phyloP scores from a whole-genome alignment of 768 basidiomycete genomes.

The Tricholoma furcatifolium region DNA sequence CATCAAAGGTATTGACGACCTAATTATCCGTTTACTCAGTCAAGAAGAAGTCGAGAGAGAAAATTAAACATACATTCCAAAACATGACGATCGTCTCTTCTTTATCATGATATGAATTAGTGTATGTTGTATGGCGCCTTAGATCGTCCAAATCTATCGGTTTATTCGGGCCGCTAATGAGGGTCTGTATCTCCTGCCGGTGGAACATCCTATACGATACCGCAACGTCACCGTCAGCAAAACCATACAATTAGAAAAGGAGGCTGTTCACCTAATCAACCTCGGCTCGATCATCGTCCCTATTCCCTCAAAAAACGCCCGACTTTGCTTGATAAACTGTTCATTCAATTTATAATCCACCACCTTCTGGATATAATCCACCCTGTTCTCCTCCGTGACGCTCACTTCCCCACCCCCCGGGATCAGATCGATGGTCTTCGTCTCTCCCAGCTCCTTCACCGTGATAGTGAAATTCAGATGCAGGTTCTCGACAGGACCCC shows the following conservation, averaged over 20 bases:
- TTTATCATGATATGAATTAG: slow-evolving; percentile 71
- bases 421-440: slow-evolving; percentile 74
- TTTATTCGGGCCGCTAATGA: slow-evolving; percentile 85
- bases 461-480: slow-evolving; percentile 88
- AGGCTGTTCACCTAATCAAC: slow-evolving; percentile 71
- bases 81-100: slow-evolving; percentile 75
- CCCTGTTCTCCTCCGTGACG: slow-evolving; percentile 85
- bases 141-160: slow-evolving; percentile 86
- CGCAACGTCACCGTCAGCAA: not conserved
- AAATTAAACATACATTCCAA: slow-evolving; percentile 65
- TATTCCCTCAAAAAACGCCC: slow-evolving; percentile 89
- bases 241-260: not conserved
- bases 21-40: slow-evolving; percentile 22
- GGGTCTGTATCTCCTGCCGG: slow-evolving; percentile 90
- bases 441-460: slow-evolving; percentile 87
- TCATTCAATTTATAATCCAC: slow-evolving; percentile 85
- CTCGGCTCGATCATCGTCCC: slow-evolving; percentile 90
- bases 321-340: slow-evolving; percentile 84
- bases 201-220: slow-evolving; percentile 90
- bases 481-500: slow-evolving; percentile 82
- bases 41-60: not conserved
- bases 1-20: slow-evolving; percentile 78
- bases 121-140: slow-evolving; percentile 73
- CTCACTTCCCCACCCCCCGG: slow-evolving; percentile 79
- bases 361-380: slow-evolving; percentile 87